Percentiles rank a stretch among this genome's conserved stretches.
Conservation (phyloP, 1,139 yeast species). For the Zygosaccharomyces pseudobailii region DNA sequence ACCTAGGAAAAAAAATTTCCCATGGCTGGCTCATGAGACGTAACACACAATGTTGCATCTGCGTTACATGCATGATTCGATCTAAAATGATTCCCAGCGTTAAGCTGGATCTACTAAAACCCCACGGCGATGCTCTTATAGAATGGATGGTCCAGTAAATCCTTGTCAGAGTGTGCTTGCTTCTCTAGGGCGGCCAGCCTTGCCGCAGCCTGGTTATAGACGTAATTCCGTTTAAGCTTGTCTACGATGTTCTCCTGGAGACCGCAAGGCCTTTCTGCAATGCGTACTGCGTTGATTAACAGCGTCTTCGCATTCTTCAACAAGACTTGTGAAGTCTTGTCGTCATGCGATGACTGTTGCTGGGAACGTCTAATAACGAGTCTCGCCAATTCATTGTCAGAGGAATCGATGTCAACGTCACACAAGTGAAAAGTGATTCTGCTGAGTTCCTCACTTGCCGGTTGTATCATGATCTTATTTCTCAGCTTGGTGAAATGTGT, state of each 20-base stretch:
- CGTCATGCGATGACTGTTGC: background rate
- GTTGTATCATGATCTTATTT: constrained; percentile 11
- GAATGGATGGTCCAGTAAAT: constrained; percentile 17
- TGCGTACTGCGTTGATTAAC: constrained; percentile 22
- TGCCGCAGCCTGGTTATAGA: constrained; percentile 23
- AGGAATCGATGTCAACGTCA: constrained; percentile 21
- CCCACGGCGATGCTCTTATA: constrained; percentile 5
- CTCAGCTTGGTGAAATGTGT: constrained; percentile 14
- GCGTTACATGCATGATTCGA: background rate
- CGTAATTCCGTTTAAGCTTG: constrained; percentile 30
- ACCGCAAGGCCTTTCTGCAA: constrained; percentile 30
- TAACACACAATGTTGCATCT: background rate
- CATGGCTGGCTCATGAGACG: constrained; percentile 3
- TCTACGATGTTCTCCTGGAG: constrained; percentile 30
- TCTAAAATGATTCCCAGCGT: background rate
- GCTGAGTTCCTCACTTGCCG: constrained; percentile 21
- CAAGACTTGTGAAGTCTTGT: constrained; percentile 17
- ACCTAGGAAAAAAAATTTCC: background rate
- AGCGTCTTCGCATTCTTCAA: constrained; percentile 26
- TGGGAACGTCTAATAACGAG: constrained; percentile 13
- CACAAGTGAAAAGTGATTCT: constrained; percentile 27
- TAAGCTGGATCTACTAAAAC: background rate
- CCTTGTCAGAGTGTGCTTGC: constrained; percentile 7
- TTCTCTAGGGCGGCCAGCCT: constrained; percentile 13
- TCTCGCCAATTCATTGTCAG: constrained; percentile 29